These are phyloP conservation scores for Gaertneriomyces semiglobifer DNA, from an alignment of 192 early-diverging fungal genomes.

Conservation along the genomic window DNA sequence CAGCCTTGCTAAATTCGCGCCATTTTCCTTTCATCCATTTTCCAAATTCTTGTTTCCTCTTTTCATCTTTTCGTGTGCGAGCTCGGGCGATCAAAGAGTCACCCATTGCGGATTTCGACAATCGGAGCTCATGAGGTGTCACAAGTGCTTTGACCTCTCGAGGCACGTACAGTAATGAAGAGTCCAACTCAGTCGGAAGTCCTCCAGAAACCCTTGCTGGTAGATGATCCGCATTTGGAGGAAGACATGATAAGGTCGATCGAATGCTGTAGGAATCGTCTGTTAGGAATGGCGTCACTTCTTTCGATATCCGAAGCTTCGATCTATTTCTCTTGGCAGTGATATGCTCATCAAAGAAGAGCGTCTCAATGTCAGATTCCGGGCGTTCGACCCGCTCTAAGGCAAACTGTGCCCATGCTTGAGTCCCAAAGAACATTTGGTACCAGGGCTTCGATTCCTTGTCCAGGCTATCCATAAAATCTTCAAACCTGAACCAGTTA, in stretches of 20 bases:
- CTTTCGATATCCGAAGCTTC: slow-evolving; percentile 68
- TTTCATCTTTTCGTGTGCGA: slow-evolving; percentile 18
- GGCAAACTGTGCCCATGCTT: slow-evolving; percentile 77
- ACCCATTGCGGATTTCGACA: too few species aligned
- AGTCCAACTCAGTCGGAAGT: too few species aligned
- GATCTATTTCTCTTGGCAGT: slow-evolving; percentile 77
- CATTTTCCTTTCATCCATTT: slow-evolving; percentile 55
- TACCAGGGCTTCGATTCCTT: slow-evolving; percentile 46
- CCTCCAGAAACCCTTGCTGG: too few species aligned
- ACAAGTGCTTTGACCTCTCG: too few species aligned
- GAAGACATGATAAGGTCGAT: slow-evolving; percentile 31
- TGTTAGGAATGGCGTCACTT: slow-evolving; percentile 54
- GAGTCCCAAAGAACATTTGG: slow-evolving; percentile 58
- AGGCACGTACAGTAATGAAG: too few species aligned
- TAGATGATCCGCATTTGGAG: too few species aligned
- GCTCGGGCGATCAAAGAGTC: too few species aligned
- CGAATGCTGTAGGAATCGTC: slow-evolving; percentile 44
- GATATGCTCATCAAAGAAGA: slow-evolving; percentile 79
- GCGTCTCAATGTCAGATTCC: slow-evolving; percentile 62
- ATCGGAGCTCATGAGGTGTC: too few species aligned
- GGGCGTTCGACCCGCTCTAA: slow-evolving; percentile 64
- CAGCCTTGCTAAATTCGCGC: slow-evolving; percentile 44
- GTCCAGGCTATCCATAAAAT: slow-evolving; percentile 57
- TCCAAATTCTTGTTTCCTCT: slow-evolving; percentile 49
- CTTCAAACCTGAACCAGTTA: slow-evolving; percentile 59